Evolutionary conservation across 2,329 filamentous ascomycete genomes (phyloP), one percentile per base, ranked within the genome.

Genomic region (Grosmannia clavigera): DNA sequence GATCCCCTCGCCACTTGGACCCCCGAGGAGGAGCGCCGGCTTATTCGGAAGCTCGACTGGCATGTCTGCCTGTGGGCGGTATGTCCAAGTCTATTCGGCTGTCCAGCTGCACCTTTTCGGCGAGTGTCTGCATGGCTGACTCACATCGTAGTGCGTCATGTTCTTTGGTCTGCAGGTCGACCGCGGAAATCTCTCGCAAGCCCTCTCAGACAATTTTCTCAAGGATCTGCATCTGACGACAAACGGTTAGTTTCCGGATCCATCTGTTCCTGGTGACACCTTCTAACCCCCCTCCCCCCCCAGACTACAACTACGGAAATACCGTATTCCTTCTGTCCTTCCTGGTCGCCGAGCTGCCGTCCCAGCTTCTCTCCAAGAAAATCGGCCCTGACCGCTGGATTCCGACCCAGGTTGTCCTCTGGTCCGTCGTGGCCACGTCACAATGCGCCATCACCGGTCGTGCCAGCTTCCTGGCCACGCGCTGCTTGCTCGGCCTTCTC

Each of bases 351-450:
- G 81, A 85, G 65, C 68, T 84, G 3, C 82, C 81, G 0, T 84
- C 80, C 0, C 81, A 84, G 65, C 71, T 85, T 12, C 66, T 85
- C n/a, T 78, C 75, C 54, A 85, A 86, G 68, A 77, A 76, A 65
- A 63, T 73, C 2, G 71, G 68, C 12, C 64, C 64, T 2, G 70
- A 72, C 57, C 65, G 68, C 3, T 73, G 71, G 71, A 72, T 72
- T 33, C 71, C 71, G 7, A 66, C 67, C 3, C 68, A 70, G 22
- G 71, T 72, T 67, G 64, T 67, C 5, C 60, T 68, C 2, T 73
- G 71, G 71, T 68, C 67, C 33, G 46, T 69, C 5, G 68, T 71
- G 1, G 68, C 69, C 1, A 64, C 64, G 4, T 67, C 64, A 3
- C 71, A 72, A 51, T 69, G 68, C 40, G 66, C 65, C 40, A 57